Percentiles rank a stretch among this genome's conserved stretches.
Evolutionary conservation across 106 monocot species (phyloP).

Genomic region (Allium fistulosum): DNA sequence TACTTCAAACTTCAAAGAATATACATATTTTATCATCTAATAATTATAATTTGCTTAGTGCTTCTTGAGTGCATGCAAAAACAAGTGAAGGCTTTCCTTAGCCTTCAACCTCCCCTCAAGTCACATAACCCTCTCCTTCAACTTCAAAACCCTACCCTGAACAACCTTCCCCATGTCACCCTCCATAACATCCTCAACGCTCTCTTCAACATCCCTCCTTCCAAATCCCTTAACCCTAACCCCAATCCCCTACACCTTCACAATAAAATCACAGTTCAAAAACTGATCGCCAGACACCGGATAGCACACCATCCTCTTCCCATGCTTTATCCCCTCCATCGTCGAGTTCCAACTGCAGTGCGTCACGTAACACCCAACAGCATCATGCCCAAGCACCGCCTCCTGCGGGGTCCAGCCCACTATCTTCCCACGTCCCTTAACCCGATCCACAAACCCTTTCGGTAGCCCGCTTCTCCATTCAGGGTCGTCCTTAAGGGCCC

Average conservation of each 20-base stretch:
- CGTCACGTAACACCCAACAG: slow-evolving; percentile 53
- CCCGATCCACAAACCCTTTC: slow-evolving; percentile 2
- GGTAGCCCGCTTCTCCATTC: slow-evolving; percentile 24
- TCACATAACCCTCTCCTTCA: slow-evolving; percentile 21
- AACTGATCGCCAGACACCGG: slow-evolving; percentile 59
- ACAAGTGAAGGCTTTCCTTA: slow-evolving; percentile 9
- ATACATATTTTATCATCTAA: too few species aligned
- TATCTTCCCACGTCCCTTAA: slow-evolving; percentile 5
- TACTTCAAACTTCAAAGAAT: too few species aligned
- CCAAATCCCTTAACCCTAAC: slow-evolving; percentile 16
- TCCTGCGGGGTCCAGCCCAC: slow-evolving; percentile 39
- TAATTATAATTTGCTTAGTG: background rate
- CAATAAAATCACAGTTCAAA: slow-evolving; percentile 45
- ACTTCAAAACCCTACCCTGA: slow-evolving; percentile 29
- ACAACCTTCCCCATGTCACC: slow-evolving; percentile 27
- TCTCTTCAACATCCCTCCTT: slow-evolving; percentile 36
- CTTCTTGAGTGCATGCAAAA: slow-evolving; percentile 10
- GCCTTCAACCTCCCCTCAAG: slow-evolving; percentile 42
- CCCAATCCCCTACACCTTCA: slow-evolving; percentile 39
- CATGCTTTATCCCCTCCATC: slow-evolving; percentile 31
- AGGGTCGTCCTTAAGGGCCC: slow-evolving; percentile 7
- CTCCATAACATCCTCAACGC: slow-evolving; percentile 45
- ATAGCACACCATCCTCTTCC: slow-evolving; percentile 31
- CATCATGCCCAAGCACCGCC: slow-evolving; percentile 27
- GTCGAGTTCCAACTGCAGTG: slow-evolving; percentile 70